Percentiles rank a stretch among this genome's conserved stretches.
phyloP scores from a whole-genome alignment of 208 protist species.

The Leishmania aethiopica region DNA sequence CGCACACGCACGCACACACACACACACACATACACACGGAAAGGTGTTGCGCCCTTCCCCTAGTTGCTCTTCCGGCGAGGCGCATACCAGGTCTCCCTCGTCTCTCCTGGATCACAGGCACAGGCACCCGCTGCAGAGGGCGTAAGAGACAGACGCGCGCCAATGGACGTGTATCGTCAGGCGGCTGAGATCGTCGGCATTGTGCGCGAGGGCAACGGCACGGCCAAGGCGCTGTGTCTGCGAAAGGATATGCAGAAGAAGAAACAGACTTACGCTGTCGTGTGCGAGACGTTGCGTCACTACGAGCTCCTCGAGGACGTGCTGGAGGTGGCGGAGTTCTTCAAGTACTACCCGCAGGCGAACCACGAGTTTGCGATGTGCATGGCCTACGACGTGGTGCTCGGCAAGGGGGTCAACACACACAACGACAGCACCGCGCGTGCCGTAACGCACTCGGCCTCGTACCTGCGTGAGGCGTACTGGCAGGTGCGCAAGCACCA shows the following conservation, averaged over 20 bases:
- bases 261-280: slow-evolving; percentile 92
- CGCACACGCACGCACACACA: no score
- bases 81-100: background rate
- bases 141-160: background rate
- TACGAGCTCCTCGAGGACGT: slow-evolving; percentile 90
- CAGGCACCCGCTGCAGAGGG: background rate
- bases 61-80: background rate
- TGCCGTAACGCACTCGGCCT: slow-evolving; percentile 64
- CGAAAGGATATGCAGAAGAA: slow-evolving; percentile 94
- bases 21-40: background rate
- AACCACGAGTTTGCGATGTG: slow-evolving; percentile 75
- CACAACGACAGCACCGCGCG: slow-evolving; percentile 80
- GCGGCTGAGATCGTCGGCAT: slow-evolving; percentile 76
- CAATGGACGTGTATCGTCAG: slow-evolving; percentile 92
- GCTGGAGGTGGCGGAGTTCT: slow-evolving; percentile 80
- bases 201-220: slow-evolving; percentile 76
- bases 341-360: slow-evolving; percentile 80
- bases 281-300: slow-evolving; percentile 88
- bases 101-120: background rate
- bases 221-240: slow-evolving; percentile 89
- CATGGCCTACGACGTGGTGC: slow-evolving; percentile 87
- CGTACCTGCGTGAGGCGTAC: slow-evolving; percentile 85
- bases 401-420: slow-evolving; percentile 90
- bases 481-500: slow-evolving; percentile 82
- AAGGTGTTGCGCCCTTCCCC: background rate